These are phyloP conservation scores for Scheffersomyces ergatensis DNA, from an alignment of 805 yeast species.

Conservation along the genomic window DNA sequence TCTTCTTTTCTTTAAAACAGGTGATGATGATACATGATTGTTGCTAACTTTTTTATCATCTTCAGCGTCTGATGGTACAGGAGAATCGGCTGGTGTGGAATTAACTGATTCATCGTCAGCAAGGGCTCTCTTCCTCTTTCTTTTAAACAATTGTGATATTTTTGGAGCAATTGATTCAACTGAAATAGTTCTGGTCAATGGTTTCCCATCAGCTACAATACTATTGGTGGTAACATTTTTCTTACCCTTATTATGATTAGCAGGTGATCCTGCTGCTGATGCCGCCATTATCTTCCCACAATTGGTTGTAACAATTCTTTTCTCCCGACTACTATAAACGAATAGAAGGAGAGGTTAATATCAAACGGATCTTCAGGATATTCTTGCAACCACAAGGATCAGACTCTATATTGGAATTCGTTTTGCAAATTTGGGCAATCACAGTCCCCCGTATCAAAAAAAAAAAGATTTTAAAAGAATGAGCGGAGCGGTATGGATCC, in stretches of 20 bases:
- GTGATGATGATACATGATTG: background rate
- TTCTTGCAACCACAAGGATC: no score
- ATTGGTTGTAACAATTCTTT: no score
- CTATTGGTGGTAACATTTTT: background rate
- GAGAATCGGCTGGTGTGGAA: constrained; percentile 13
- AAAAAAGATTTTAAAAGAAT: no score
- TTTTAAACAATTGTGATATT: constrained; percentile 28
- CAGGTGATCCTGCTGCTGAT: no score
- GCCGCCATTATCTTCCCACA: no score
- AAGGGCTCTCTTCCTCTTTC: constrained; percentile 20
- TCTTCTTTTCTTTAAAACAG: constrained; percentile 17
- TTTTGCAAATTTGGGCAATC: no score
- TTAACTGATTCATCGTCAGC: constrained; percentile 10
- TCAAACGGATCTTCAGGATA: no score
- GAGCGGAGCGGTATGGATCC: no score
- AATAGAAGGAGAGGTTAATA: no score
- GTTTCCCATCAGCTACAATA: background rate
- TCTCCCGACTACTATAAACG: no score
- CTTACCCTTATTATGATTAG: background rate
- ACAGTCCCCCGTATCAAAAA: no score
- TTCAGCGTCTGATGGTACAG: constrained; percentile 17
- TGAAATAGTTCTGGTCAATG: constrained; percentile 33
- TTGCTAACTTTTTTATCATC: constrained; percentile 3
- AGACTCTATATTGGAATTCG: no score
- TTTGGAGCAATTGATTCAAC: constrained; percentile 40